phyloP scores from a whole-genome alignment of 2,329 filamentous ascomycete species.

The Cytospora piceicola region DNA sequence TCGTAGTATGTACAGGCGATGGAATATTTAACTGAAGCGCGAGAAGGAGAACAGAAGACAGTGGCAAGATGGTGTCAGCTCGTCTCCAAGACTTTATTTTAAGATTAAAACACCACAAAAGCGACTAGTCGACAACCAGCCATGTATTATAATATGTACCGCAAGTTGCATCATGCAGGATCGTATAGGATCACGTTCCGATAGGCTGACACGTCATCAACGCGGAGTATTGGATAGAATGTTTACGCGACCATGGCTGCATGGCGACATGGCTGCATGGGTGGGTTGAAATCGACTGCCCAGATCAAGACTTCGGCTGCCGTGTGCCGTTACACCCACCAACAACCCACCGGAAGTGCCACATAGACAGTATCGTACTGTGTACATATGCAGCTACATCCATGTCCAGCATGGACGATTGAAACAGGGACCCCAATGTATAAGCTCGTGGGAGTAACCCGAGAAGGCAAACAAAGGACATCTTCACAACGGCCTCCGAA shows the following conservation, averaged over 20 bases:
- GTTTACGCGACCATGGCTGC: slow-evolving; percentile 14
- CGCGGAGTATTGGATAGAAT: slow-evolving; percentile 16
- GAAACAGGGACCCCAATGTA: neutral
- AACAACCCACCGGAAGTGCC: neutral
- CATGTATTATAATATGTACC: slow-evolving; percentile 1
- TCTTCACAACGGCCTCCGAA: neutral
- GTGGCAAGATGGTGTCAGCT: neutral
- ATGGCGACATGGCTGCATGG: too few relatives aligned
- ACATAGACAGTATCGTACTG: neutral
- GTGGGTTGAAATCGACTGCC: slow-evolving; percentile 4
- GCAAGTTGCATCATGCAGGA: slow-evolving; percentile 13
- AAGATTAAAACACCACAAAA: slow-evolving; percentile 4
- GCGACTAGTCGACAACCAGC: slow-evolving; percentile 10
- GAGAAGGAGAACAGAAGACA: neutral
- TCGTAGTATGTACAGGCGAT: neutral
- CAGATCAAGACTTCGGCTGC: neutral
- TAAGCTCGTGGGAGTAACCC: neutral
- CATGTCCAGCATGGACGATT: neutral
- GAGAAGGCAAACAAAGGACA: neutral
- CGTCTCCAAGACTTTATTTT: slow-evolving; percentile 14
- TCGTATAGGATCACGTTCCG: slow-evolving; percentile 12
- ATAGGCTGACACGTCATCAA: slow-evolving; percentile 23
- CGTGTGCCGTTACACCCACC: neutral
- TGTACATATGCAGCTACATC: neutral
- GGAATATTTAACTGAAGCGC: neutral